Base-by-base conservation (phyloP, 2,329 filamentous ascomycete species). In the Aspergillus tubingensis region DNA sequence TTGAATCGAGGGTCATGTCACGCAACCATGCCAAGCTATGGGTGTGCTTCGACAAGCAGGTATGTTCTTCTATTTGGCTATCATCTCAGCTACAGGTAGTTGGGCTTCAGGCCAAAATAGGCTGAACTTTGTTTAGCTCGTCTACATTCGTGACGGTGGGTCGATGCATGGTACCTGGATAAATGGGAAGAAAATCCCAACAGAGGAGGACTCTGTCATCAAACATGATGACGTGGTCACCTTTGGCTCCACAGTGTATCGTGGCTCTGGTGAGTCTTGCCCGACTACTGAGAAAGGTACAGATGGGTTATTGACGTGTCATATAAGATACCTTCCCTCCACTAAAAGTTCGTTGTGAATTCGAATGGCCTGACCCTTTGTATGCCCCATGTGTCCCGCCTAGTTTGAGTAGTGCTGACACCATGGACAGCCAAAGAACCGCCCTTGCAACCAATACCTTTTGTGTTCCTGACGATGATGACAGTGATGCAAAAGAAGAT, bases 161-260 rank as follows among this genome's bases (percentile, higher is more conserved):
- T 88, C 86, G 8, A 86, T 87, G 80, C 86, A 89, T 69, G 86
- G 86, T 30, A 88, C 86, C 17, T 81, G 74, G 60, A 63, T 88
- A 52, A 85, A 87, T 65, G 77, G 79, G 38, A 67, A 64, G 41
- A 78, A 76, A 41, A 68, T 86, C 25, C 58, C 67, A 3, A 54
- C 78, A 10, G 73, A 72, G 3, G 65, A 76, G 55, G 73, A 77
- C 17, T 76, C 78, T 53, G 61, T 72, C 2, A 62, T 86, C 25
- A 70, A 71, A 1, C 71, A 63, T 52, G 74, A 71, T 15, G 76
- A 79, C 64, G 58, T 73, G 2, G 44, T 79, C 27, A 73, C 69
- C 4, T 83, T 85, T 68, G 83, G 83, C 17, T 74, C 77, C 38
- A 75, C 81, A 61, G 81, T 86, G 23, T 77, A 75, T 61, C 80